These are phyloP conservation scores for Tetracladium maxilliforme DNA, from an alignment of 2,329 filamentous ascomycete genomes.

Conservation along the genomic window DNA sequence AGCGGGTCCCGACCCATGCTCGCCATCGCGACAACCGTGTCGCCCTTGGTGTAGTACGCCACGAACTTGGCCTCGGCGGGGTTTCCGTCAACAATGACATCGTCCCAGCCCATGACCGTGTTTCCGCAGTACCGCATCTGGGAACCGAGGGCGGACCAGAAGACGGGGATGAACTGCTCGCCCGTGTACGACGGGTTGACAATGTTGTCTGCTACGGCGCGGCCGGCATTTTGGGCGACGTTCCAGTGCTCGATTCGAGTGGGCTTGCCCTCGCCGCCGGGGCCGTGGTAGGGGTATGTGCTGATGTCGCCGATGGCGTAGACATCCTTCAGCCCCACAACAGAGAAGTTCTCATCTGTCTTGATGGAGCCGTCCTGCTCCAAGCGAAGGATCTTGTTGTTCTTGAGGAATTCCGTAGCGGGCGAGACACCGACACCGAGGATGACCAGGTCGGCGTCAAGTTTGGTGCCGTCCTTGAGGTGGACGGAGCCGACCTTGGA, in stretches of 20 bases:
- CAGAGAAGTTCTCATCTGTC: slow-evolving; percentile 66
- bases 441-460: slow-evolving; percentile 82
- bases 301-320: slow-evolving; percentile 94
- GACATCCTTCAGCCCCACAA: slow-evolving; percentile 65
- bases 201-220: slow-evolving; percentile 66
- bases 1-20: slow-evolving; percentile 84
- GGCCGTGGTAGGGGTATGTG: slow-evolving; percentile 85
- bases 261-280: slow-evolving; percentile 58
- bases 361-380: slow-evolving; percentile 75
- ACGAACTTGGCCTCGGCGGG: slow-evolving; percentile 69
- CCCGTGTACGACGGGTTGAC: slow-evolving; percentile 44
- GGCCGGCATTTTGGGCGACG: slow-evolving; percentile 86
- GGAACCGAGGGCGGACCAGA: slow-evolving; percentile 86
- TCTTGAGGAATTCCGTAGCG: slow-evolving; percentile 66
- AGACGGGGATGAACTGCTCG: slow-evolving; percentile 77
- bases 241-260: slow-evolving; percentile 97
- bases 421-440: slow-evolving; percentile 82
- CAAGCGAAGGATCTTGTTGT: slow-evolving; percentile 54
- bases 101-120: slow-evolving; percentile 70
- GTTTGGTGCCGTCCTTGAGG: slow-evolving; percentile 71
- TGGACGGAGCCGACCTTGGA: slow-evolving; percentile 66
- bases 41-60: slow-evolving; percentile 77
- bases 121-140: slow-evolving; percentile 93
- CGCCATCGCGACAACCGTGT: slow-evolving; percentile 78
- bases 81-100: slow-evolving; percentile 66